These are phyloP conservation scores for Tylopilus vinaceipallidus DNA, from an alignment of 768 basidiomycete genomes.

Conservation along the genomic window DNA sequence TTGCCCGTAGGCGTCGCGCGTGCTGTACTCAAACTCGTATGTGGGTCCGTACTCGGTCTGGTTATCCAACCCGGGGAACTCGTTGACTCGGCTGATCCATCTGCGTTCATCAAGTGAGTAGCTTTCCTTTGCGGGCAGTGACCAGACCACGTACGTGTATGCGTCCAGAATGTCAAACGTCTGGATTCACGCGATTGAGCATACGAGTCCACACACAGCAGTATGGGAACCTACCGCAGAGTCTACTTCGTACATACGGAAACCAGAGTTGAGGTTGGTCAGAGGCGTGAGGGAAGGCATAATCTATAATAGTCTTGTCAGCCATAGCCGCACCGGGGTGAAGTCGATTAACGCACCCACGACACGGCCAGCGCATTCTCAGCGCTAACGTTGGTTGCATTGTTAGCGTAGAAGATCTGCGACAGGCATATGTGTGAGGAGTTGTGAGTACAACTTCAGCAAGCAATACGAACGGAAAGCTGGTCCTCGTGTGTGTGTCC, in stretches of 20 bases:
- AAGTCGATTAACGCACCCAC: slow-evolving; percentile 36
- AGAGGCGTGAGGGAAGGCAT: slow-evolving; percentile 64
- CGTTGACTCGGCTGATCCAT: slow-evolving; percentile 61
- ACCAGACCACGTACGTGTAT: no score
- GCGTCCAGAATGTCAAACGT: slow-evolving; percentile 74
- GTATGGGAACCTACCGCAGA: no score
- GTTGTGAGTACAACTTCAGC: background rate
- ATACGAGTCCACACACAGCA: background rate
- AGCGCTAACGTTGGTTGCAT: no score
- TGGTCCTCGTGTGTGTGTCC: slow-evolving; percentile 79
- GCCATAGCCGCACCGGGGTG: background rate
- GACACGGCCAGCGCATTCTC: no score
- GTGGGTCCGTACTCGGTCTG: no score
- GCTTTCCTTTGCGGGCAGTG: no score
- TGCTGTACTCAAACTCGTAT: no score
- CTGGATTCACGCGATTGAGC: slow-evolving; percentile 31
- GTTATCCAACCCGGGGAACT: slow-evolving; percentile 55
- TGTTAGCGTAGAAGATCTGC: slow-evolving; percentile 69
- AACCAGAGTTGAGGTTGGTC: no score
- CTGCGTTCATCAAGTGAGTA: slow-evolving; percentile 33
- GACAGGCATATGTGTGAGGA: background rate
- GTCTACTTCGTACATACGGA: no score
- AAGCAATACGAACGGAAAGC: slow-evolving; percentile 42
- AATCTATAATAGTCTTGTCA: slow-evolving; percentile 6
- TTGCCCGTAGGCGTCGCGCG: no score